Evolutionary conservation across 306 rosid genomes (phyloP), one percentile per base, ranked within the genome.

Genomic region (Vigna trinervia): DNA sequence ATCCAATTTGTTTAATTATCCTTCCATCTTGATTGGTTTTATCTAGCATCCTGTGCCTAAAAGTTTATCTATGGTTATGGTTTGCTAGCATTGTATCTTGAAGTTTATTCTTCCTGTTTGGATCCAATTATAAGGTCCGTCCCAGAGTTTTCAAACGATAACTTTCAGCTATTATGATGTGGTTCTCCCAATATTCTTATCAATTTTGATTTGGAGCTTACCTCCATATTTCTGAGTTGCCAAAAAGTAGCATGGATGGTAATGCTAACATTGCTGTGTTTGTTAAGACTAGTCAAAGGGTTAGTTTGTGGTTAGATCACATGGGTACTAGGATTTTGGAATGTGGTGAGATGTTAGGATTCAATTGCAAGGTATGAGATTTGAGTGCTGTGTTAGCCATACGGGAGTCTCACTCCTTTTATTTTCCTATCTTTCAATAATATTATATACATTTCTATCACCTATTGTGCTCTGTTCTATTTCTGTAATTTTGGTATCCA

Each of bases 1-100:
- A 70, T 81, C 54, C 80, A 61, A 43, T 26, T 20, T 68, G 81
- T 39, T 60, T 63, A 28, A 8, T 39, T 79, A 66, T 72, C 71
- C 30, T 71, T 23, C 11, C 12, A 6, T 60, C 26, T 71, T 28
- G 38, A 80, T 52, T 71, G 59, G 70, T 58, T 78, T 63, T 48
- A 26, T 76, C 48, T 50, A 52, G 28, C 56, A 68, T 74, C 69
- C 66, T 47, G 22, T 59, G 71, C 50, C 1, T 65, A 32, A 15
- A 28, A 34, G 58, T 46, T 71, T 66, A 45, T 71, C 38, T 45
- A 54, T 12, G 61, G 72, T 38, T 73, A 23, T 52, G 64, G 41
- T 30, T 22, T 77, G 19, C 53, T 69, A 22, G 50, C 47, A 60
- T 61, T 69, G 28, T 38, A 26, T 41, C 51, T 15, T 28, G 23